Percentiles rank a stretch among this genome's conserved stretches.
These are phyloP conservation scores for Pythium vanterpoolii DNA, from an alignment of 352 stramenopile species.

Conservation along the genomic window DNA sequence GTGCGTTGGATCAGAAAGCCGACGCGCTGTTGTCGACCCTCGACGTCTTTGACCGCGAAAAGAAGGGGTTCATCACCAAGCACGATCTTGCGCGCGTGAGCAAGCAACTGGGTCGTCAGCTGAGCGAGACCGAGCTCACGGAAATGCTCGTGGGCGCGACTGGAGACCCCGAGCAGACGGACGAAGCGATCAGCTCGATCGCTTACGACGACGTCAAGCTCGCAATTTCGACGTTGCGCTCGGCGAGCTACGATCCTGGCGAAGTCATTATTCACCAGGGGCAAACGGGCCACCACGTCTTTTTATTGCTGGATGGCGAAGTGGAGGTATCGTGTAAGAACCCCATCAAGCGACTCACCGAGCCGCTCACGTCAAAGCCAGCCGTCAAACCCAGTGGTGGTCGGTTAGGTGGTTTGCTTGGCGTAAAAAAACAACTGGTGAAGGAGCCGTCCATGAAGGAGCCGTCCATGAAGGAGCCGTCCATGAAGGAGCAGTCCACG, in stretches of 20 bases:
- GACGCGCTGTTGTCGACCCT: conserved; percentile 65
- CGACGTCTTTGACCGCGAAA: conserved; percentile 72
- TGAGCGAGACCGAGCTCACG: conserved; percentile 75
- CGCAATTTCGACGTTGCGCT: conserved; percentile 74
- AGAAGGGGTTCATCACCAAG: conserved; percentile 81
- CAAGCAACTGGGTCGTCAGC: conserved; percentile 60
- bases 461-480: conserved; percentile 8
- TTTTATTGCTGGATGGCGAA: conserved; percentile 70
- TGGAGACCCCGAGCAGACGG: conserved; percentile 64
- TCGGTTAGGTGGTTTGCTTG: conserved; percentile 29
- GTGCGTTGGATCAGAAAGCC: conserved; percentile 66
- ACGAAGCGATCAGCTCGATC: conserved; percentile 47
- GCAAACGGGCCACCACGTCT: conserved; percentile 71
- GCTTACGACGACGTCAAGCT: conserved; percentile 83
- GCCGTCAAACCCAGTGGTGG: conserved; percentile 10
- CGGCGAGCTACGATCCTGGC: conserved; percentile 54
- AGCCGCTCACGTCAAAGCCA: conserved; percentile 23
- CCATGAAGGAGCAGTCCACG: neutral
- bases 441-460: conserved; percentile 10
- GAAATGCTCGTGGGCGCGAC: conserved; percentile 81
- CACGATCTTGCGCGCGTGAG: conserved; percentile 72
- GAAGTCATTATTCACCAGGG: conserved; percentile 79
- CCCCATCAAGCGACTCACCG: conserved; percentile 42
- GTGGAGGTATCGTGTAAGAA: conserved; percentile 81
- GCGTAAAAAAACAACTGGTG: conserved; percentile 16